Evolutionary conservation across 2,329 filamentous ascomycete species (phyloP).

Genomic region (Daldinia eschscholtzii): DNA sequence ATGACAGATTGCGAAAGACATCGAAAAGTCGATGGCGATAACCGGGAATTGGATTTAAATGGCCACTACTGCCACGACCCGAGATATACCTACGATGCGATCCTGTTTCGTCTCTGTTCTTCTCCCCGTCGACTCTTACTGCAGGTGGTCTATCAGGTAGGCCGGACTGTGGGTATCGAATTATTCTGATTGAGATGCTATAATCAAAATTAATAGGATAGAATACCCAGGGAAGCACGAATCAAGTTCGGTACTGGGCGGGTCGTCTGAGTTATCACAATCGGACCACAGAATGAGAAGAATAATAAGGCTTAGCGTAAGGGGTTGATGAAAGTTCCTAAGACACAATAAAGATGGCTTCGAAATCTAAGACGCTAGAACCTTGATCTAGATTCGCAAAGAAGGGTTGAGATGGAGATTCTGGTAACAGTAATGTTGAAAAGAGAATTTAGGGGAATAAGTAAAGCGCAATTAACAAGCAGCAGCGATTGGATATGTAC

Average conservation of each 20-base stretch:
- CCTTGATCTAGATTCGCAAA: constrained; percentile 32
- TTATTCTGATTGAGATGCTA: constrained; percentile 10
- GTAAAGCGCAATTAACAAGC: constrained; percentile 4
- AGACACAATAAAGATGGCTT: constrained; percentile 17
- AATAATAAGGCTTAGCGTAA: constrained; percentile 20
- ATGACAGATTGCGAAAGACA: constrained; percentile 30
- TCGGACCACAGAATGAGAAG: constrained; percentile 20
- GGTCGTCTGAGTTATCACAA: constrained; percentile 18
- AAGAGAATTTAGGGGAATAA: constrained; percentile 10
- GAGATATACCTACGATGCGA: constrained; percentile 30
- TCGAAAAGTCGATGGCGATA: constrained; percentile 35
- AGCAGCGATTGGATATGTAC: constrained; percentile 13
- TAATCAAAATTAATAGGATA: constrained; percentile 17
- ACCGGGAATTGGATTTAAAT: constrained; percentile 34
- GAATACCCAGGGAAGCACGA: constrained; percentile 12
- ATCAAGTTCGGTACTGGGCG: constrained; percentile 15
- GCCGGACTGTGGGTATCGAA: not conserved
- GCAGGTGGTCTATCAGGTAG: constrained; percentile 4
- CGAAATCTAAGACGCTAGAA: constrained; percentile 17
- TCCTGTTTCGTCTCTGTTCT: constrained; percentile 11
- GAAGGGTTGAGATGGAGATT: constrained; percentile 34
- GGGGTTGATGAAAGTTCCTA: constrained; percentile 13
- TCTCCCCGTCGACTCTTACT: constrained; percentile 12
- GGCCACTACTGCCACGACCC: constrained; percentile 35
- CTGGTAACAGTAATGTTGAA: constrained; percentile 37